phyloP scores from a whole-genome alignment of 768 basidiomycete genomes.

The Phylloporus scabripes region DNA sequence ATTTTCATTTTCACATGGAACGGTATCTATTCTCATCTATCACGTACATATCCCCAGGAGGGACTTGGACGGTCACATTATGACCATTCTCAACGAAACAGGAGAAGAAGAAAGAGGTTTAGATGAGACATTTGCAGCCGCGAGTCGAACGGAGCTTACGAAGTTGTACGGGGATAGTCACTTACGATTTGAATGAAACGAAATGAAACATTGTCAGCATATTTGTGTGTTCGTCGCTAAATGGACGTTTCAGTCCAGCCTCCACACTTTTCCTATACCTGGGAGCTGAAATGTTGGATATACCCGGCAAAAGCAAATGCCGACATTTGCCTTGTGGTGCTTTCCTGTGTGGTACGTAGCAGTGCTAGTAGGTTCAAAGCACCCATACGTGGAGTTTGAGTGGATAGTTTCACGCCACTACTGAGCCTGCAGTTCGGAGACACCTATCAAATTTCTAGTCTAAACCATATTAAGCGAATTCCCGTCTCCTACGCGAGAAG shows the following conservation, averaged over 20 bases:
- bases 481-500: constrained; percentile 9
- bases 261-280: neutral
- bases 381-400: constrained; percentile 1
- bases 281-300: neutral
- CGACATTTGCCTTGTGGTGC: neutral
- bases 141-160: constrained; percentile 18
- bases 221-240: too few relatives aligned
- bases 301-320: neutral
- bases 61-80: constrained; percentile 14
- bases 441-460: neutral
- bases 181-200: constrained; percentile 38
- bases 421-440: neutral
- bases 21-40: constrained; percentile 30
- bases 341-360: neutral
- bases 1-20: constrained; percentile 15
- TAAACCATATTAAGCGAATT: constrained; percentile 14
- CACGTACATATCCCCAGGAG: constrained; percentile 20
- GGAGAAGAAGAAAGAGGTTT: constrained; percentile 10
- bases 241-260: neutral
- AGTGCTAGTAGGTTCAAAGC: neutral
- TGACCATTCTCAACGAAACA: constrained; percentile 9
- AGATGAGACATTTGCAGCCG: constrained; percentile 11
- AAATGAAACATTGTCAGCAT: constrained; percentile 37
- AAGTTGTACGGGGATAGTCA: constrained; percentile 21
- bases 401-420: constrained; percentile 12